Evolutionary conservation across 495 filamentous ascomycete genomes (phyloP).

Genomic region (Xylaria bambusicola): DNA sequence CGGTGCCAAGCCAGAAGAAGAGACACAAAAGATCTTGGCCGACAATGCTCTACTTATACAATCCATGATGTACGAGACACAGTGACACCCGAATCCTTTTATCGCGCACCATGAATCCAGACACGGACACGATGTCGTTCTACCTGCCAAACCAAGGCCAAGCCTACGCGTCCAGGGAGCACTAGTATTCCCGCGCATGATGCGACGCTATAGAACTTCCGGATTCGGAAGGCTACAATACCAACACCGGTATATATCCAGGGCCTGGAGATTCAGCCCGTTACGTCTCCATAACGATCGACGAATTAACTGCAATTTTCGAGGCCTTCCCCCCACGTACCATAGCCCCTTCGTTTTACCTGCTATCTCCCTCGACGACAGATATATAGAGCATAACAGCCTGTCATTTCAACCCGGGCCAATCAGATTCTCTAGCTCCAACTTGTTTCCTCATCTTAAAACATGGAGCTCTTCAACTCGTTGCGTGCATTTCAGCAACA

Average conservation of each 20-base stretch:
- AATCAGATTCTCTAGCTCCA: neutral
- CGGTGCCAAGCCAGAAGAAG: slow-evolving; percentile 2
- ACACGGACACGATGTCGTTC: neutral
- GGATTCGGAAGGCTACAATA: neutral
- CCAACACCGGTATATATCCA: neutral
- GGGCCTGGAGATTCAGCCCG: too few relatives aligned
- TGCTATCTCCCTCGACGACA: too few relatives aligned
- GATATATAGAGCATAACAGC: neutral
- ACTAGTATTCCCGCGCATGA: neutral
- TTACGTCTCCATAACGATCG: too few relatives aligned
- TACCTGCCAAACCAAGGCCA: slow-evolving; percentile 17
- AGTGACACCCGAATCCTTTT: neutral
- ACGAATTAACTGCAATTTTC: too few relatives aligned
- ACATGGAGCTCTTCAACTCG: neutral
- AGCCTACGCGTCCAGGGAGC: neutral
- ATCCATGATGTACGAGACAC: neutral
- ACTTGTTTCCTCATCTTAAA: neutral
- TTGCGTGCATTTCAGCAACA: too few relatives aligned
- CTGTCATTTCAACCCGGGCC: neutral
- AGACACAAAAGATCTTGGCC: neutral
- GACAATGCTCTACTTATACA: slow-evolving; percentile 4
- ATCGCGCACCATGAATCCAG: neutral
- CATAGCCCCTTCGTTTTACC: neutral
- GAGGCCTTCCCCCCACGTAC: too few relatives aligned
- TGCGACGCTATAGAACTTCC: neutral